Base-by-base conservation (phyloP, 768 basidiomycete species). In the Rhodotorula taiwanensis region DNA sequence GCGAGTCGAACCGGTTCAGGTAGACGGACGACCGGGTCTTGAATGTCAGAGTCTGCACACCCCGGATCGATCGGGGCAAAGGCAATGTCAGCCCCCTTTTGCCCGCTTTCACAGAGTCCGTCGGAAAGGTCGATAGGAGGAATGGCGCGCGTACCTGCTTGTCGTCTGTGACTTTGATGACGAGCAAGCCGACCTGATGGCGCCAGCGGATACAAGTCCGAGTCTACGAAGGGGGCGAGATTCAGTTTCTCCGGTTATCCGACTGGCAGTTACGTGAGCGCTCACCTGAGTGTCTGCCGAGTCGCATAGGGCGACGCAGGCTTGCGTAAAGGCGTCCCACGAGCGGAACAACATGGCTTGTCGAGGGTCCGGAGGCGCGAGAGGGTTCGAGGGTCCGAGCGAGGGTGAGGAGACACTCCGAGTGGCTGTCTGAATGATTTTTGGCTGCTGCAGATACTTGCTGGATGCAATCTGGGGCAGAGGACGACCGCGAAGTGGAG, bases 91-190 rank as follows among this genome's bases (percentile, higher is more conserved):
- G 36, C 16, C n/a, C n/a, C n/a, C n/a, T n/a, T n/a, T n/a, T n/a
- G n/a, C n/a, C n/a, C n/a, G n/a, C n/a, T n/a, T n/a, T n/a, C n/a
- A n/a, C n/a, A n/a, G n/a, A 39, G 10, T 39, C 36, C 16, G 36
- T 21, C n/a, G 27, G 18, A 7, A 33, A 3, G 31, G 60, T 25
- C 13, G 27, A 53, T 28, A 7, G 31, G 49, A 15, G 34, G 42
- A 25, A 55, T 47, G 31, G 23, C 5, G 25, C 14, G 80, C 88
- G 71, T 75, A 94, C 94, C 72, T 85, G 86, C 41, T 80, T 82
- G 75, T 95, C 83, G 77, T 97, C 89, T 2, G 94, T 97, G 73
- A 97, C 85, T 79, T 94, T 95, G 66, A 98, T 80, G 51, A 94
- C 87, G 25, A 98, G 83, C 73, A 88, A 86, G 25, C 89, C 89